These are phyloP conservation scores for Citrus maxima DNA, from an alignment of 345 rosid species.

Conservation along the genomic window DNA sequence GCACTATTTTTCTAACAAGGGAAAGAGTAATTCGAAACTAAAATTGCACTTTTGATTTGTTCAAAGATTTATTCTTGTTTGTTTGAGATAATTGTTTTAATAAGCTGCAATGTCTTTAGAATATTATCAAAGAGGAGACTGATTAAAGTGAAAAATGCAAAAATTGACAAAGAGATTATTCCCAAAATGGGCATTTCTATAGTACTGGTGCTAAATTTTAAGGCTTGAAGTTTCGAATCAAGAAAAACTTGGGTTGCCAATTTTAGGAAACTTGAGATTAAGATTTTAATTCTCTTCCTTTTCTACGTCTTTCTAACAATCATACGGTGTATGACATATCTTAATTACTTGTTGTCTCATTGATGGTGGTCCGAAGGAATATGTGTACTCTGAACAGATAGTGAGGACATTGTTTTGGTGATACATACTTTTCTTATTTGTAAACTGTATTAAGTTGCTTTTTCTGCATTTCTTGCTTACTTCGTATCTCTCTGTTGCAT, in stretches of 20 bases:
- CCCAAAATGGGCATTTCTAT: not conserved
- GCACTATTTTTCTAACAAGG: not conserved
- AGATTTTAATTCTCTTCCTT: not conserved
- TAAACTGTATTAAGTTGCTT: not conserved
- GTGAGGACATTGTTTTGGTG: not conserved
- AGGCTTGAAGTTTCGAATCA: no score
- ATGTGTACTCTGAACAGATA: conserved; percentile 2
- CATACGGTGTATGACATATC: not conserved
- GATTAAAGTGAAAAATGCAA: not conserved
- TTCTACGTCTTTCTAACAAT: not conserved
- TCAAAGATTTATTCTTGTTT: not conserved
- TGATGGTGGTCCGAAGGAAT: not conserved
- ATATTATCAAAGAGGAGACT: not conserved
- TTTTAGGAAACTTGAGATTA: not conserved
- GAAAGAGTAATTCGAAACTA: not conserved
- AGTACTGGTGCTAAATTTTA: not conserved
- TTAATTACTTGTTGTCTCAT: not conserved
- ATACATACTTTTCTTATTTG: not conserved
- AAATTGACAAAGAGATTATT: not conserved
- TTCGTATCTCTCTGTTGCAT: not conserved
- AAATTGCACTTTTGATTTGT: not conserved
- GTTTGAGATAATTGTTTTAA: not conserved
- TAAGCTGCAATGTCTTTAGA: not conserved
- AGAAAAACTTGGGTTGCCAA: not conserved
- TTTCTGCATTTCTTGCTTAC: conserved; percentile 10